Base-by-base conservation (phyloP, 768 basidiomycete species). In the Chalciporus sphaerocephalus region DNA sequence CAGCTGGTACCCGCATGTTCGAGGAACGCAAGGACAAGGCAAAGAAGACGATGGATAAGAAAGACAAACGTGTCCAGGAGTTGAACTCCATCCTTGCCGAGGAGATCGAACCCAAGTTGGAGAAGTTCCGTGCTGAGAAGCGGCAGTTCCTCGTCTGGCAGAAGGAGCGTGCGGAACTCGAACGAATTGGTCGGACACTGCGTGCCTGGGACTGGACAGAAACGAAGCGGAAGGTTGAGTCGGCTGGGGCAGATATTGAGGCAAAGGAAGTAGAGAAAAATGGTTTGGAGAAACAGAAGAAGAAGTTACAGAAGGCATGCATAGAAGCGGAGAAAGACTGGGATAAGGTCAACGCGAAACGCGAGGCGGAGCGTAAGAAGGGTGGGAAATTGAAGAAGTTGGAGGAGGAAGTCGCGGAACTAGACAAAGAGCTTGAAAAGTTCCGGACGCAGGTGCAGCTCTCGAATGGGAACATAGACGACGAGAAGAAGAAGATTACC, bases 1-100 rank as follows among this genome's bases (percentile, higher is more conserved):
- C 96, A 0, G 92, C 94, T 0, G 96, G 96, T 6, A 99, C 96
- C 22, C 85, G 92, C 21, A 98, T 98, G 96, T 99, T 97, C 58
- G 96, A 99, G 64, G 95, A 98, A 43, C 81, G 90, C 15, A 99
- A 98, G 62, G 93, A 96, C 62, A 96, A 96, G 65, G 94, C 95
- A 6, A 79, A 85, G 60, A 92, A 88, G 67, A 96, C 91, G 0
- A 99, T 99, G 87, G 76, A 77, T 20, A 97, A 95, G 76, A 98
- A 98, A 70, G 92, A 98, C 54, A 97, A 95, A 68, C 85, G 87
- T 49, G 87, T 98, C 12, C 83, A 89, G 46, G 94, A 98, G 67
- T 83, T 96, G 59, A 85, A 78, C 13, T 73, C 80, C 2, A 73
- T 90, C 16, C 79, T 97, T 20, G 66, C 70, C 0, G 93, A 97